Evolutionary conservation across 345 rosid genomes (phyloP), one percentile per base, ranked within the genome.

Genomic region (Capsella bursapastoris): DNA sequence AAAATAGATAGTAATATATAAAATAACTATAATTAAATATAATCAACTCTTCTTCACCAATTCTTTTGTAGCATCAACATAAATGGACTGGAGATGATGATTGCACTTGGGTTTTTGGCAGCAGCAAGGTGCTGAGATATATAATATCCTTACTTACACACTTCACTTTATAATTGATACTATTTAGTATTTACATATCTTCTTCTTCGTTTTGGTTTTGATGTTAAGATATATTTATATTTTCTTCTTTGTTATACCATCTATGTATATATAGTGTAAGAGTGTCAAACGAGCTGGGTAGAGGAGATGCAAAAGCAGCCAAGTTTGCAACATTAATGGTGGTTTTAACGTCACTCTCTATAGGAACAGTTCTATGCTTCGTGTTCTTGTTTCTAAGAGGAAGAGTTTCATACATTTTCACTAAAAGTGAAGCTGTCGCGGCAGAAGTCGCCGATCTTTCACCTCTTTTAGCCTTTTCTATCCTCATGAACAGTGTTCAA

Each of bases 71-170:
- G 97, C 75, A 59, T 90, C 64, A 92, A 80, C 80, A 86, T 90
- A 72, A 92, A 82, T 78, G 94, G 88, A 47, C 76, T 86, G 82
- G 96, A 90, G 70, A 87, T 90, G 90, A 90, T 92, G 96, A 83
- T 92, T 66, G 84, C 90, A 0, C 84, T 92, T 13, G 97, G 96
- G 3, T 90, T 92, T 81, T 79, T 85, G 58, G 91, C 89, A 41
- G 92, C 97, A 41, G 87, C 88, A 55, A 85, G 93, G 97, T 89
- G 66, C 27, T 7, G 35, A 22, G 6, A 13, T 35, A 59, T 4
- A 48, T 48, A 22, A 25, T 1, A 48, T 35, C 25, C 25, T 27
- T 27, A 22, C 16, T 6, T 6, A 50, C 7, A 29, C 16, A 48
- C 27, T 45, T 56, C 3, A 27, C 27, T 12, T 66, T 2, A 40